phyloP scores from a whole-genome alignment of 257 asterid species.

The Misopates orontium region DNA sequence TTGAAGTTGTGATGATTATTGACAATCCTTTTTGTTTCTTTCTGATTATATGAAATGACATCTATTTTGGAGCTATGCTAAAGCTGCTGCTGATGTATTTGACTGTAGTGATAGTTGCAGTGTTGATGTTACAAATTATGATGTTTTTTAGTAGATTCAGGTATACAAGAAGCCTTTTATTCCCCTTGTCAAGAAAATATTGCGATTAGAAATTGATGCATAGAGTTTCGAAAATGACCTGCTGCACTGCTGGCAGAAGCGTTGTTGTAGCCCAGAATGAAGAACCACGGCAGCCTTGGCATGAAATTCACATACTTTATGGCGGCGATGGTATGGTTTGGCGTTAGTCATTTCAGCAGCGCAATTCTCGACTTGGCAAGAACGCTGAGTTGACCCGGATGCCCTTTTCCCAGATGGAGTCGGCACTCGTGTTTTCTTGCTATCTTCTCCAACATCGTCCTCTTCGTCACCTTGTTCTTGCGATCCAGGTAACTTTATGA shows the following conservation, averaged over 20 bases:
- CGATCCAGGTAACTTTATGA: conserved; percentile 36
- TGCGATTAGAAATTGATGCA: background rate
- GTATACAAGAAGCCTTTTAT: background rate
- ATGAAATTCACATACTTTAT: conserved; percentile 79
- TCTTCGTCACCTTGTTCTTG: conserved; percentile 59
- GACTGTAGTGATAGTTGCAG: background rate
- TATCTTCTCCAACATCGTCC: conserved; percentile 50
- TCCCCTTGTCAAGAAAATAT: conserved; percentile 15
- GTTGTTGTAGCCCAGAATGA: conserved; percentile 54
- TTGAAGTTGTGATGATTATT: background rate
- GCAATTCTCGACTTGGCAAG: conserved; percentile 77
- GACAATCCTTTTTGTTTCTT: background rate
- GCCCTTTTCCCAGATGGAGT: conserved; percentile 44
- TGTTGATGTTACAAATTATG: background rate
- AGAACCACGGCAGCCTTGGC: conserved; percentile 74
- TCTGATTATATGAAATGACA: background rate
- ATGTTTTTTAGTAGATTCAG: background rate
- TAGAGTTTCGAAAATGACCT: conserved; percentile 45
- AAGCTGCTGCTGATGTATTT: background rate
- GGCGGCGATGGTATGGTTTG: conserved; percentile 82
- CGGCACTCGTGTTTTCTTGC: conserved; percentile 50
- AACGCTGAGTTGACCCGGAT: conserved; percentile 44
- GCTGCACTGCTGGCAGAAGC: conserved; percentile 99
- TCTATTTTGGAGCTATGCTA: background rate
- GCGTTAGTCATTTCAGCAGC: conserved; percentile 56